phyloP scores from a whole-genome alignment of 768 basidiomycete genomes.

The Kwoniella heveanensis region DNA sequence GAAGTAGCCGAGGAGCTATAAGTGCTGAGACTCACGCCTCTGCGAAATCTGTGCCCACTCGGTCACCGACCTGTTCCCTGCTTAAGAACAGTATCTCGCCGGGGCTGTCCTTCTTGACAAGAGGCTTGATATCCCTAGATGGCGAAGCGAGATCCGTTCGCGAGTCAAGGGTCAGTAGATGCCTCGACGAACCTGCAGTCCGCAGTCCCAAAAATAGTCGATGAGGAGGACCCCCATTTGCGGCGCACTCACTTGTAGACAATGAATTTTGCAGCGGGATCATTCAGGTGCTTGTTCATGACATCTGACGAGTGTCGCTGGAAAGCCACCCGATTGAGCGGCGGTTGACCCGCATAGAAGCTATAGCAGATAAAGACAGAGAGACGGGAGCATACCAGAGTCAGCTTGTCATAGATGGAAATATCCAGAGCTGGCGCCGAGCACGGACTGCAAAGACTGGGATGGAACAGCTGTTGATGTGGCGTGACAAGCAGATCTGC shows the following conservation, averaged over 20 bases:
- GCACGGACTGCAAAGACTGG: too few relatives aligned
- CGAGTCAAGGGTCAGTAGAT: slow-evolving; percentile 36
- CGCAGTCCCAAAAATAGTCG: not conserved
- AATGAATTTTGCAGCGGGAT: slow-evolving; percentile 72
- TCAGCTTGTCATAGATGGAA: too few relatives aligned
- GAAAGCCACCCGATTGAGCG: slow-evolving; percentile 57
- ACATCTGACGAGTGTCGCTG: slow-evolving; percentile 79
- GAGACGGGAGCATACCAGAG: not conserved
- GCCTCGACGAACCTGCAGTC: too few relatives aligned
- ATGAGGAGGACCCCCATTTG: not conserved
- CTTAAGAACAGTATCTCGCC: slow-evolving; percentile 65
- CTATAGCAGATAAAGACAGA: slow-evolving; percentile 21
- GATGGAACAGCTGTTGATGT: too few relatives aligned
- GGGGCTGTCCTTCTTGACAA: slow-evolving; percentile 60
- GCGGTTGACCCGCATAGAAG: slow-evolving; percentile 56
- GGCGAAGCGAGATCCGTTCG: too few relatives aligned
- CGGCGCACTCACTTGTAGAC: slow-evolving; percentile 69
- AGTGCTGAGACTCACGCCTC: slow-evolving; percentile 41
- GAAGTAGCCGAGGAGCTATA: too few relatives aligned
- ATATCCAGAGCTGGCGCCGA: too few relatives aligned
- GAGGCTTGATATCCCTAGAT: slow-evolving; percentile 57
- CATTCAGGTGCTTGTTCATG: slow-evolving; percentile 69
- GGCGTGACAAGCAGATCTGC: not conserved
- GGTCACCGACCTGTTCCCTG: slow-evolving; percentile 75
- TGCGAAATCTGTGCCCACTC: slow-evolving; percentile 27